These are phyloP conservation scores for Lecanicillium sp. DNA, from an alignment of 2,329 filamentous ascomycete genomes.

Conservation along the genomic window DNA sequence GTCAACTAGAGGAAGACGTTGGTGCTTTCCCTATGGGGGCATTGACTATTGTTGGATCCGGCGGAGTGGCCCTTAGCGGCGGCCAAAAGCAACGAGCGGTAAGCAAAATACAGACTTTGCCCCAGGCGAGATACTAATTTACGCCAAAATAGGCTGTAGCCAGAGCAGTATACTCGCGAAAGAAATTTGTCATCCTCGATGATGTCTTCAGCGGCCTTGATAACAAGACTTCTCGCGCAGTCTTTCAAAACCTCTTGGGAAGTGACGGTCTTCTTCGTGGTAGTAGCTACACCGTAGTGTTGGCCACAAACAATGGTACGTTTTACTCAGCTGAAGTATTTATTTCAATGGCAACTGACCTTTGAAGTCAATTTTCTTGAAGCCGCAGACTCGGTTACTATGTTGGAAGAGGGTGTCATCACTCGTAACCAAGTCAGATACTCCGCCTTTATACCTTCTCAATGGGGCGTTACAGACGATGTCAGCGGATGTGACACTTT, in stretches of 20 bases:
- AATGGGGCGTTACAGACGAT: conserved; percentile 12
- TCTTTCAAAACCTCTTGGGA: conserved; percentile 34
- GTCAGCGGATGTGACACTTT: background rate
- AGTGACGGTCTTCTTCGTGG: conserved; percentile 30
- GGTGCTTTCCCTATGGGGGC: conserved; percentile 21
- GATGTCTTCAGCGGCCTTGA: conserved; percentile 39
- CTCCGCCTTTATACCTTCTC: conserved; percentile 10
- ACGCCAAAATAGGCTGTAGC: conserved; percentile 29
- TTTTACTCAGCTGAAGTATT: conserved; percentile 3
- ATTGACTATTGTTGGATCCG: conserved; percentile 29
- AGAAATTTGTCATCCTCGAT: conserved; percentile 33
- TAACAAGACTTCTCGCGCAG: conserved; percentile 28
- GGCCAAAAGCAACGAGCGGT: conserved; percentile 35
- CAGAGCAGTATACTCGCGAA: conserved; percentile 34
- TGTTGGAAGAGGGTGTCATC: conserved; percentile 14
- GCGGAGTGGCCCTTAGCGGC: conserved; percentile 33
- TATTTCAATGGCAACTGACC: background rate
- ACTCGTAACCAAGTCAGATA: conserved; percentile 17
- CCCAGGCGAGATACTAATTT: no score
- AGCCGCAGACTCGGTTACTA: conserved; percentile 17
- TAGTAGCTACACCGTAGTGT: conserved; percentile 29
- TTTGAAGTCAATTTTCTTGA: conserved; percentile 16
- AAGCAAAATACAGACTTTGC: no score
- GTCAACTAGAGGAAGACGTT: conserved; percentile 27
- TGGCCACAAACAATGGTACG: conserved; percentile 31